A percentile compares a stretch with the other conserved stretches of the same genome.
Conservation (phyloP, 805 yeast genomes). For the Candida dendrica region DNA sequence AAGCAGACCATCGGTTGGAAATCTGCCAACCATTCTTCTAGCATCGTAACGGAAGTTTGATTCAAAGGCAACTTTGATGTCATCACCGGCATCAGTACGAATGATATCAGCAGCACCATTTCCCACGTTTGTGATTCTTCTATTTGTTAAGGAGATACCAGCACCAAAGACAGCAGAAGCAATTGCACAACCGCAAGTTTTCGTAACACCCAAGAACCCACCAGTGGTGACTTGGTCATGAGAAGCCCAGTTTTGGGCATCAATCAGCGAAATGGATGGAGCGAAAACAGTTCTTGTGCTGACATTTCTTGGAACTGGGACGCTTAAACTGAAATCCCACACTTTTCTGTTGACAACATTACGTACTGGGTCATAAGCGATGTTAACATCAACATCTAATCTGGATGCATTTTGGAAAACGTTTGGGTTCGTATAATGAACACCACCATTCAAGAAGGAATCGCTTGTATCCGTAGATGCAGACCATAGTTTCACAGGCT, state of each 20-base stretch:
- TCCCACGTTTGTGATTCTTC: constrained; percentile 47
- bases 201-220: constrained; percentile 40
- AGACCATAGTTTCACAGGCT: constrained; percentile 22
- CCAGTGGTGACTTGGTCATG: constrained; percentile 45
- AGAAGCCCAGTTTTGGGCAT: constrained; percentile 41
- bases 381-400: constrained; percentile 37
- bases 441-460: constrained; percentile 25
- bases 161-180: constrained; percentile 26
- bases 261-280: constrained; percentile 39
- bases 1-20: constrained; percentile 40
- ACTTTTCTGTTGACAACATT: constrained; percentile 39
- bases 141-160: constrained; percentile 56
- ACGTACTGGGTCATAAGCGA: constrained; percentile 40
- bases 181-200: constrained; percentile 19
- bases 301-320: constrained; percentile 37
- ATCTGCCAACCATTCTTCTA: constrained; percentile 31
- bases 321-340: constrained; percentile 39
- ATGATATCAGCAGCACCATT: constrained; percentile 48
- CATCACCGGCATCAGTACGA: constrained; percentile 48
- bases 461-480: constrained; percentile 28
- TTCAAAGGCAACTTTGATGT: constrained; percentile 46
- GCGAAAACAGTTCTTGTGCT: constrained; percentile 39
- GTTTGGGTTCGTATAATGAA: constrained; percentile 36
- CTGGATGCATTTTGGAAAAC: constrained; percentile 53
- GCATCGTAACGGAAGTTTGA: constrained; percentile 35